Evolutionary conservation across 495 filamentous ascomycete genomes (phyloP).

Genomic region (Haplographium delicatum): DNA sequence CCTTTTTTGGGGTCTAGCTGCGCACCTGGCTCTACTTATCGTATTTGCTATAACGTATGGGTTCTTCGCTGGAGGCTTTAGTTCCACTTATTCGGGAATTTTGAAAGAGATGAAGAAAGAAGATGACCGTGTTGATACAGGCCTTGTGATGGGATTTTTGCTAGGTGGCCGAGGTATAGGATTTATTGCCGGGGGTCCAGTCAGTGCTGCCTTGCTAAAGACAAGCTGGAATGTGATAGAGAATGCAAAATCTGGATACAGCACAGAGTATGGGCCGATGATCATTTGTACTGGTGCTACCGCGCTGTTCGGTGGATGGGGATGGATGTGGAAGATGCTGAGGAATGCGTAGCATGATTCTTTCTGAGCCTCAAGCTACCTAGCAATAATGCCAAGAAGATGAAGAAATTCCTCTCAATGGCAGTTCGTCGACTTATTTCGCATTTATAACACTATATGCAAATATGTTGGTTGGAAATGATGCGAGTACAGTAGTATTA

Average conservation of each 20-base stretch:
- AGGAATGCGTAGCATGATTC: constrained; percentile 24
- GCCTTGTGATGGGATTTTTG: constrained; percentile 39
- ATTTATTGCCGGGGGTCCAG: constrained; percentile 54
- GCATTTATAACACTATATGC: too few species aligned
- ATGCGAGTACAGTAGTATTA: too few species aligned
- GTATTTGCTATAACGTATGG: constrained; percentile 64
- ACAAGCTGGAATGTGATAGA: constrained; percentile 30
- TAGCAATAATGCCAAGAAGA: too few species aligned
- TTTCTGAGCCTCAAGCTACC: too few species aligned
- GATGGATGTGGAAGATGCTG: constrained; percentile 19
- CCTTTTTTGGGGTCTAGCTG: constrained; percentile 61
- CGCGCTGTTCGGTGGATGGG: constrained; percentile 42
- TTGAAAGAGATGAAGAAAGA: constrained; percentile 42
- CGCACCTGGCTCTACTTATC: constrained; percentile 48
- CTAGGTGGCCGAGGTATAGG: constrained; percentile 63
- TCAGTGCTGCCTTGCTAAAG: constrained; percentile 51
- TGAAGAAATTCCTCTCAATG: too few species aligned
- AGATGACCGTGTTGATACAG: constrained; percentile 36
- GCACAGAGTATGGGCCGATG: constrained; percentile 46
- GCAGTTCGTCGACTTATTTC: too few species aligned
- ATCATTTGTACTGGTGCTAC: constrained; percentile 52
- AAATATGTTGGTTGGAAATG: too few species aligned
- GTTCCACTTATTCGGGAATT: constrained; percentile 56
- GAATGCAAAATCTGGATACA: constrained; percentile 32
- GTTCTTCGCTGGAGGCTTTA: constrained; percentile 61